Conservation (phyloP, 208 protist genomes). For the Blechomonas ayalai region DNA sequence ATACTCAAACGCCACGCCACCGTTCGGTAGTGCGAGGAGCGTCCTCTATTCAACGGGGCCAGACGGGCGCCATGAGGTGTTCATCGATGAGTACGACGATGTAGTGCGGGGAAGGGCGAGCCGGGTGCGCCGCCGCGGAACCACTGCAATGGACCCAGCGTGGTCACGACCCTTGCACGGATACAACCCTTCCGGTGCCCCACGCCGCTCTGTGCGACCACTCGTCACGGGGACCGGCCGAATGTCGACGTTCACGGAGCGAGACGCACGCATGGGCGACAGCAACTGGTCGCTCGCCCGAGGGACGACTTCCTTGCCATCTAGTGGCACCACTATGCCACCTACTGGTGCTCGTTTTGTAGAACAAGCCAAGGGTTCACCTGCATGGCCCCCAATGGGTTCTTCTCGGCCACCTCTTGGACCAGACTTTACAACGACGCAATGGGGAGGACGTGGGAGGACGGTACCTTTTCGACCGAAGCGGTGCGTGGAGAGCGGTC, state of each 20-base stretch:
- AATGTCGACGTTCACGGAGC: too few relatives aligned
- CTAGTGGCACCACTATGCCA: conserved; percentile 14
- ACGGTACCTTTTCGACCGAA: conserved; percentile 4
- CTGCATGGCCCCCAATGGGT: conserved; percentile 8
- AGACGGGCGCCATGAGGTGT: too few relatives aligned
- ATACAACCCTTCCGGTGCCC: too few relatives aligned
- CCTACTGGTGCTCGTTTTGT: not conserved
- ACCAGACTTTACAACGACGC: not conserved
- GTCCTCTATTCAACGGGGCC: too few relatives aligned
- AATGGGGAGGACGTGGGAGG: not conserved
- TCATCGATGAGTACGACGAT: conserved; percentile 54
- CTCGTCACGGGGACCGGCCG: too few relatives aligned
- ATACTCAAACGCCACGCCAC: too few relatives aligned
- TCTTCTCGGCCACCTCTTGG: not conserved
- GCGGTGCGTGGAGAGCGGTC: too few relatives aligned
- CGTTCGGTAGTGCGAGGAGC: too few relatives aligned
- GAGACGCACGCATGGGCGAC: too few relatives aligned
- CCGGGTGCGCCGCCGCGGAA: conserved; percentile 44
- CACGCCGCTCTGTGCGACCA: not conserved
- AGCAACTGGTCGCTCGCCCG: not conserved
- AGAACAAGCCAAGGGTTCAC: not conserved
- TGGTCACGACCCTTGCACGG: conserved; percentile 20
- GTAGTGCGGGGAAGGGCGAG: conserved; percentile 4
- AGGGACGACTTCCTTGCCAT: conserved; percentile 5
- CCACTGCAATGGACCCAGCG: conserved; percentile 33